A percentile compares a stretch with the other conserved stretches of the same genome.
Evolutionary conservation across 179 eudicot genomes (phyloP).

Genomic region (Beta lomatogona): DNA sequence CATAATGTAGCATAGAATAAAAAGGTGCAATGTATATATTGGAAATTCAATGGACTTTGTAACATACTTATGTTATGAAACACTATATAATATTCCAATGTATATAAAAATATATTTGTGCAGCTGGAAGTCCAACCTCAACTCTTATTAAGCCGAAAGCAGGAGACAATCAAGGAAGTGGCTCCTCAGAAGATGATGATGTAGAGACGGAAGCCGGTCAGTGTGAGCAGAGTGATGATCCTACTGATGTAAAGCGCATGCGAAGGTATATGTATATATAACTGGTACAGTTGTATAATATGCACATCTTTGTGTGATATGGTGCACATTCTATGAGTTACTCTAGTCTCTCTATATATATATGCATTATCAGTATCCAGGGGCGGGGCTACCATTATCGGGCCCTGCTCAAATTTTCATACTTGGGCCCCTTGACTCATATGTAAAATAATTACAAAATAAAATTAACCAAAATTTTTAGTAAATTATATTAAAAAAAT

Average conservation of each 20-base stretch:
- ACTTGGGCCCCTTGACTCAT: no score
- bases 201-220: constrained; percentile 68
- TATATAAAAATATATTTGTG: not conserved
- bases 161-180: constrained; percentile 62
- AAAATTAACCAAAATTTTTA: no score
- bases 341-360: no score
- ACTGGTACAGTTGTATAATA: not conserved
- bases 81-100: not conserved
- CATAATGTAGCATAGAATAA: not conserved
- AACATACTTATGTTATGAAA: not conserved
- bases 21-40: not conserved
- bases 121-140: constrained; percentile 78
- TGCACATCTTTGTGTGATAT: no score
- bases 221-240: constrained; percentile 70
- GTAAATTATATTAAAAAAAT: no score
- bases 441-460: no score
- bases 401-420: no score
- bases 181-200: constrained; percentile 88
- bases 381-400: no score
- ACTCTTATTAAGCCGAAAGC: constrained; percentile 48
- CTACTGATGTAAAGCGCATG: constrained; percentile 50
- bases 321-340: no score
- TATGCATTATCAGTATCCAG: no score
- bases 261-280: constrained; percentile 47
- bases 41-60: no score